Evolutionary conservation across 2,329 filamentous ascomycete species (phyloP).

Genomic region (Nothophaeocryptopus gaeumannii): DNA sequence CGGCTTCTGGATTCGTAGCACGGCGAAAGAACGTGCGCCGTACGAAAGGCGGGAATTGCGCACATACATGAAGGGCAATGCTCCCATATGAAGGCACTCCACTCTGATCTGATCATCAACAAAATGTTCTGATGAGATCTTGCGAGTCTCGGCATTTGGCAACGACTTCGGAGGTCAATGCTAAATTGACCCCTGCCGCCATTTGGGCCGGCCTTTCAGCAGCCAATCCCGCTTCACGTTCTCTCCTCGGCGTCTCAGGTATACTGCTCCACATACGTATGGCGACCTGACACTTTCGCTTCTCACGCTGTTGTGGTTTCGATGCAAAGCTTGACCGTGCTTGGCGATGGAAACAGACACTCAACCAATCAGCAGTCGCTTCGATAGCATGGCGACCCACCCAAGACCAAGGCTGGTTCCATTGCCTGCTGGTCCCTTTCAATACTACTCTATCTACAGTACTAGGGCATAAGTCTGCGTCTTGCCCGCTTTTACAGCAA

Average conservation of each 20-base stretch:
- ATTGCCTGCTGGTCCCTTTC: not conserved
- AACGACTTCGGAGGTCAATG: conserved; percentile 3
- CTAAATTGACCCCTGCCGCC: conserved; percentile 4
- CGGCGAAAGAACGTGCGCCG: no score
- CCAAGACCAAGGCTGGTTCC: not conserved
- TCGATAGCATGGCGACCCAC: not conserved
- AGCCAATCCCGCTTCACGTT: conserved; percentile 6
- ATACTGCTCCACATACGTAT: conserved; percentile 4
- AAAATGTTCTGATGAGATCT: not conserved
- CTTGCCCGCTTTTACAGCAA: no score
- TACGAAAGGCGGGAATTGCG: no score
- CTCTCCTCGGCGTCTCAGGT: conserved; percentile 9
- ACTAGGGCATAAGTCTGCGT: no score
- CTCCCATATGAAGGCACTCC: no score
- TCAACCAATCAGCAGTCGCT: not conserved
- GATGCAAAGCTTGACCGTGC: conserved; percentile 8
- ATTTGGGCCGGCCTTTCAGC: not conserved
- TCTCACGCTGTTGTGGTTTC: not conserved
- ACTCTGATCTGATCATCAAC: no score
- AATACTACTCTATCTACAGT: not conserved
- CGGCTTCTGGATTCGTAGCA: no score
- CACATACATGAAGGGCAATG: no score
- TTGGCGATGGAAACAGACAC: not conserved
- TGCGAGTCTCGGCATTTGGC: conserved; percentile 1
- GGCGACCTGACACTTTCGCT: no score